A percentile compares a stretch with the other conserved stretches of the same genome.
Conservation (phyloP, 768 basidiomycete genomes). For the Cystofilobasidium bisporidii region DNA sequence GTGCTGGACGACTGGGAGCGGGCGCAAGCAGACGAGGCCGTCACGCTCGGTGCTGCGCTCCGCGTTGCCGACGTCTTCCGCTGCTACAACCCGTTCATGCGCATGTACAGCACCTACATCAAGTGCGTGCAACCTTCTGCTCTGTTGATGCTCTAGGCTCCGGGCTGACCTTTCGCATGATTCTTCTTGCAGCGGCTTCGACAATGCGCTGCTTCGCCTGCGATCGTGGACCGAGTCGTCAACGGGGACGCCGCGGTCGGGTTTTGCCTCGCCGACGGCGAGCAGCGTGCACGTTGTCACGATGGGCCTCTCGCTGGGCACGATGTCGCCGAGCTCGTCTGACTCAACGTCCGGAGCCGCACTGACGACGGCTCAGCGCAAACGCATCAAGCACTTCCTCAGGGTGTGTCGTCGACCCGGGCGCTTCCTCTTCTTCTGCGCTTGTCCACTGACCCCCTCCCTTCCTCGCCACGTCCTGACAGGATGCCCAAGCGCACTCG, state of each 20-base stretch:
- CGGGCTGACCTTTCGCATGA: no score
- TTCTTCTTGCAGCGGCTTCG: constrained; percentile 65
- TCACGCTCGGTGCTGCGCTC: constrained; percentile 65
- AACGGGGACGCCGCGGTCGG: not conserved
- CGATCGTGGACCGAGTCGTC: constrained; percentile 63
- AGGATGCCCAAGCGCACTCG: constrained; percentile 74
- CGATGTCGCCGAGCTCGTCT: constrained; percentile 5
- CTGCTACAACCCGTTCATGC: constrained; percentile 94
- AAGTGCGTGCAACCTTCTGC: constrained; percentile 52
- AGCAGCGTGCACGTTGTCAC: constrained; percentile 42
- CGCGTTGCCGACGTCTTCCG: constrained; percentile 80
- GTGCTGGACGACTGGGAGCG: constrained; percentile 56
- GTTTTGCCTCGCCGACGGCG: constrained; percentile 46
- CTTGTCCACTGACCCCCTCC: not conserved
- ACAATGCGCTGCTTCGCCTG: constrained; percentile 78
- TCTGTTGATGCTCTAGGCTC: no score
- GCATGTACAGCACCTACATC: constrained; percentile 96
- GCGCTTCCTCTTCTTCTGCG: not conserved
- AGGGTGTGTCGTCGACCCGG: constrained; percentile 40
- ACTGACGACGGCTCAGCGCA: constrained; percentile 69
- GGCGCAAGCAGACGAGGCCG: constrained; percentile 59
- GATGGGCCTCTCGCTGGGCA: constrained; percentile 16
- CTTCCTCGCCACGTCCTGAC: not conserved
- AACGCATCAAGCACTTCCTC: constrained; percentile 76
- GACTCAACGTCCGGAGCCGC: not conserved